Evolutionary conservation across 2,329 filamentous ascomycete genomes (phyloP), one percentile per base, ranked within the genome.

Genomic region (Diaporthe vexans): DNA sequence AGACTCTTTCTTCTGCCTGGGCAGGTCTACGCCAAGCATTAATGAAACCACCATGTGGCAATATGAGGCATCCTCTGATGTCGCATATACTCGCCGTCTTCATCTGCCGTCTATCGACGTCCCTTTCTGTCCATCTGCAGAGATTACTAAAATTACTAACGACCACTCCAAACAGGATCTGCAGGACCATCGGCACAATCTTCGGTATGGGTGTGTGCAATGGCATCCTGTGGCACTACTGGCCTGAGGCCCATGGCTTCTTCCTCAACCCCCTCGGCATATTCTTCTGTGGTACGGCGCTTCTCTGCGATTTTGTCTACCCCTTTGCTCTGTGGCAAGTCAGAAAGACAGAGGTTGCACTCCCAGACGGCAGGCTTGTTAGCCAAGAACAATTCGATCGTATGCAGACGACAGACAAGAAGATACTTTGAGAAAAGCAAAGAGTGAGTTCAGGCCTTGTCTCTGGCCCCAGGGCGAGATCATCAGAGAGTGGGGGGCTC

Each of bases 161-260:
- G 1, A 7, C 19, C 9, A 10, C 46, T 46, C 40, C 29, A 15
- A 37, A 19, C 40, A 88, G 86, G 86, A 81, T 85, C 40, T 84
- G 82, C 43, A 83, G 87, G 68, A 82, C 83, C 17, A 72, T 85
- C 3, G 86, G 87, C 6, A 84, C 85, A 1, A 69, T 86, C 11
- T 79, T 83, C 74, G 86, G 86, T 2, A 79, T 88, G 24, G 80
- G 84, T 7, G 73, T 83, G 15, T 81, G 80, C 57, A 85, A 84
- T 70, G 79, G 79, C 11, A 76, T 87, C 57, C 78, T 86, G n/a
- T 88, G 86, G 86, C 87, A 84, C 81, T 84, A 83, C 76, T 88
- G 87, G 87, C 86, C 86, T 4, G 87, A 88, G 73, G 85, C 86
- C 1, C 85, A 89, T 77, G 83, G 82, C 15, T 89, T 87, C 77